phyloP scores from a whole-genome alignment of 2,329 filamentous ascomycete species.

The Pseudocercospora fuligena region DNA sequence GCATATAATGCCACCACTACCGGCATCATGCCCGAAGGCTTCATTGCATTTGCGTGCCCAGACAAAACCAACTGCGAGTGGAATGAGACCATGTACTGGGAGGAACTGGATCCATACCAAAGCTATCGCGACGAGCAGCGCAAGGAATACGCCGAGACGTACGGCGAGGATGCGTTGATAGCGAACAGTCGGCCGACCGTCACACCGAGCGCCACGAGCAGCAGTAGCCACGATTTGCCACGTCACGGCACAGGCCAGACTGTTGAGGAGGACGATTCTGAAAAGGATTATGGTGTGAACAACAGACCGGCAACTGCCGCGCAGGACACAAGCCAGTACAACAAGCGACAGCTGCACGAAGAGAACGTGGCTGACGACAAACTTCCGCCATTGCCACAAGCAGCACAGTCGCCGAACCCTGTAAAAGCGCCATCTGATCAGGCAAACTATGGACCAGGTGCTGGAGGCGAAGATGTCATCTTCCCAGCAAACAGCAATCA shows the following conservation, averaged over 20 bases:
- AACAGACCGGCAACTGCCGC: neutral
- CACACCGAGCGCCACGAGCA: conserved; percentile 4
- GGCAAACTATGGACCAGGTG: neutral
- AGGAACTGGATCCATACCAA: conserved; percentile 44
- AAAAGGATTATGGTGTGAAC: neutral
- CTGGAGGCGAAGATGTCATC: conserved; percentile 6
- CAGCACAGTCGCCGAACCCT: neutral
- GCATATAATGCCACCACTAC: conserved; percentile 55
- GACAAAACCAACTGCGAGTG: conserved; percentile 47
- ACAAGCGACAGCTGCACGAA: conserved; percentile 24
- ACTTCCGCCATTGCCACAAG: conserved; percentile 9
- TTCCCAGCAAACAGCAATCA: neutral
- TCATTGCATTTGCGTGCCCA: conserved; percentile 51
- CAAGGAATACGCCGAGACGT: conserved; percentile 24
- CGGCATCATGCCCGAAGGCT: conserved; percentile 61
- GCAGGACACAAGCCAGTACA: neutral
- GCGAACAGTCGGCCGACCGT: conserved; percentile 15
- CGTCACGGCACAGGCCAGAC: neutral
- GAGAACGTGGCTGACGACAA: conserved; percentile 2
- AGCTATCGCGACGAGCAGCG: conserved; percentile 31
- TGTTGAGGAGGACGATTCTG: neutral
- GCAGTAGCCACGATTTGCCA: neutral
- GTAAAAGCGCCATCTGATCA: neutral
- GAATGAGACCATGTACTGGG: conserved; percentile 50
- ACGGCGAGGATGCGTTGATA: conserved; percentile 22